Evolutionary conservation across 2,329 filamentous ascomycete species (phyloP).

Genomic region (Purpureocillium lavendulum): DNA sequence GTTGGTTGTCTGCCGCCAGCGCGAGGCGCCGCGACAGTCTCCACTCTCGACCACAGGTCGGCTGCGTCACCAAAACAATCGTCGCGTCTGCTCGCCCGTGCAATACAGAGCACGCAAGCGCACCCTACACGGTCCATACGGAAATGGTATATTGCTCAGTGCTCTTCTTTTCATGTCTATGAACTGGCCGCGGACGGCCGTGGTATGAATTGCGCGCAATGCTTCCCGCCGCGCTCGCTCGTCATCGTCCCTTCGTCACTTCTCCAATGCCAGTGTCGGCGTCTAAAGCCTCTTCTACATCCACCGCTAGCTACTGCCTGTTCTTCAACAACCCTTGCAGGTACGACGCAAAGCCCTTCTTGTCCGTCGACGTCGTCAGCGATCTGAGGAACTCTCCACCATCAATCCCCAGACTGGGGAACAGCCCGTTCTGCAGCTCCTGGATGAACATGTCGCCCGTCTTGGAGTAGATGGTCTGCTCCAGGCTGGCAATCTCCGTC

Average conservation of each 20-base stretch:
- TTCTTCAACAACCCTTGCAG: conserved; percentile 48
- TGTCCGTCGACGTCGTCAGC: conserved; percentile 50
- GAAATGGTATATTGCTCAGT: not conserved
- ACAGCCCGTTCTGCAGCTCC: conserved; percentile 55
- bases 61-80: too few relatives aligned
- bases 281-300: not conserved
- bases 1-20: too few relatives aligned
- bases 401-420: conserved; percentile 56
- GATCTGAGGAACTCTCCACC: conserved; percentile 50
- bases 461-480: conserved; percentile 86
- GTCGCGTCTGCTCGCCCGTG: too few relatives aligned
- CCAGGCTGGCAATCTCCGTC: conserved; percentile 75
- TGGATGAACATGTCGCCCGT: conserved; percentile 74
- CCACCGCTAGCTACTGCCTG: conserved; percentile 21
- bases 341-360: conserved; percentile 56
- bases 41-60: too few relatives aligned
- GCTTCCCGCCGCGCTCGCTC: not conserved
- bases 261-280: not conserved
- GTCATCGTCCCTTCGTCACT: too few relatives aligned
- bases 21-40: too few relatives aligned
- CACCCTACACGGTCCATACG: too few relatives aligned
- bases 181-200: not conserved
- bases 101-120: too few relatives aligned
- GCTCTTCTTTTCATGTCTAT: not conserved
- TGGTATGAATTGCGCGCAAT: not conserved